These are phyloP conservation scores for Extremus antarcticus DNA, from an alignment of 495 filamentous ascomycete species.

Conservation along the genomic window DNA sequence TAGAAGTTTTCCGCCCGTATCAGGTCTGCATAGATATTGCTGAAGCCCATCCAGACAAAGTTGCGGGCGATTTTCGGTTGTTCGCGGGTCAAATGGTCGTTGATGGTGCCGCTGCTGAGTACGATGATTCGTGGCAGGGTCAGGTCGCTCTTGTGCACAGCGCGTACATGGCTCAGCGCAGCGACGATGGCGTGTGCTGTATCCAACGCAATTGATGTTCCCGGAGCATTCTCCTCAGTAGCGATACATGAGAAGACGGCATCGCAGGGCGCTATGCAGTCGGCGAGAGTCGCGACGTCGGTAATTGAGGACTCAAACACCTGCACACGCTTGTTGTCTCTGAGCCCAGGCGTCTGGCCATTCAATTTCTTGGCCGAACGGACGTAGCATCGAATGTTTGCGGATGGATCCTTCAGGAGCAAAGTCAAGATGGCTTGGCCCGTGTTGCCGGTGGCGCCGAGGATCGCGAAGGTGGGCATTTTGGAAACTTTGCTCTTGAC, in stretches of 20 bases:
- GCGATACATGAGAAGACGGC: conserved; percentile 31
- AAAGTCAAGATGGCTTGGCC: conserved; percentile 24
- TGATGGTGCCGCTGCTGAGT: conserved; percentile 31
- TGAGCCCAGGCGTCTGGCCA: conserved; percentile 22
- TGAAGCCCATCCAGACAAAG: conserved; percentile 24
- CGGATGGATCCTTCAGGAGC: conserved; percentile 23
- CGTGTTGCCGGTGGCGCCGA: conserved; percentile 10
- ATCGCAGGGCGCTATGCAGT: conserved; percentile 23
- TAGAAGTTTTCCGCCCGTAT: conserved; percentile 27
- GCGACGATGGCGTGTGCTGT: conserved; percentile 25
- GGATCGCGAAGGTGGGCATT: conserved; percentile 7
- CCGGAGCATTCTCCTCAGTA: conserved; percentile 33
- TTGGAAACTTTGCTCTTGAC: too few relatives aligned
- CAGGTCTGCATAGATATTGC: conserved; percentile 32
- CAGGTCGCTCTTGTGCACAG: not conserved
- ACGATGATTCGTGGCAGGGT: conserved; percentile 30
- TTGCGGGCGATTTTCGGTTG: conserved; percentile 18
- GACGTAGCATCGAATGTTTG: conserved; percentile 30
- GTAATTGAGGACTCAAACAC: conserved; percentile 33
- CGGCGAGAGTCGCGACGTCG: conserved; percentile 26
- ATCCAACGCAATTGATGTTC: conserved; percentile 26
- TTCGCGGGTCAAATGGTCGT: conserved; percentile 25
- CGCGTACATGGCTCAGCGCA: conserved; percentile 24
- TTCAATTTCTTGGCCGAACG: conserved; percentile 31
- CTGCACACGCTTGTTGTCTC: conserved; percentile 19